Conservation (phyloP, 768 basidiomycete species). For the Coprinellus micaceus region DNA sequence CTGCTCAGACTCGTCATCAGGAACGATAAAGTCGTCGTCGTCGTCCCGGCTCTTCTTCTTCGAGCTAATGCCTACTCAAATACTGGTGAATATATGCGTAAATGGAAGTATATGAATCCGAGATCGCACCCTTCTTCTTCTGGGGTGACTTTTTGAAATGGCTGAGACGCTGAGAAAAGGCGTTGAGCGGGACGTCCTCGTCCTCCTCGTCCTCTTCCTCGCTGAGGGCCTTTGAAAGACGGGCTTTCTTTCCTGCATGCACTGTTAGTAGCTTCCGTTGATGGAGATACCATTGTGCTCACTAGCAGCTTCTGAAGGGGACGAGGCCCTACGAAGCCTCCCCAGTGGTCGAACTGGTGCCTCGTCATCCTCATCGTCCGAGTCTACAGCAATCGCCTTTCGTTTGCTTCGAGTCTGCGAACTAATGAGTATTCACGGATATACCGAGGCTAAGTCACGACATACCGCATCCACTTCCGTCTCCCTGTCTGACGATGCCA, state of each 20-base stretch:
- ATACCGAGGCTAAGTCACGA: not conserved
- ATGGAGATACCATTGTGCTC: slow-evolving; percentile 6
- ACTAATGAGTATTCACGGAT: slow-evolving; percentile 5
- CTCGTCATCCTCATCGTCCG: slow-evolving; percentile 58
- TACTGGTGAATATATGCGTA: not conserved
- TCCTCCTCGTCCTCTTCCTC: slow-evolving; percentile 58
- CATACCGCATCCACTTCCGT: slow-evolving; percentile 22
- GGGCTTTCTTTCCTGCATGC: slow-evolving; percentile 50
- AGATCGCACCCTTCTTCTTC: slow-evolving; percentile 43
- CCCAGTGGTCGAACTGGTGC: slow-evolving; percentile 14
- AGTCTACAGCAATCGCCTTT: slow-evolving; percentile 65
- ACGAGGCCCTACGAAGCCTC: slow-evolving; percentile 30
- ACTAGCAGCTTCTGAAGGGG: slow-evolving; percentile 35
- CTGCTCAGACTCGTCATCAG: slow-evolving; percentile 55
- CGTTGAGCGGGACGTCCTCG: slow-evolving; percentile 39
- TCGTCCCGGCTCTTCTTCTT: slow-evolving; percentile 46
- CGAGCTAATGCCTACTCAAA: not conserved
- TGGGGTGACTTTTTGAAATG: slow-evolving; percentile 62
- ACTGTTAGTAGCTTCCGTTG: not conserved
- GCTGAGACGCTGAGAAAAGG: slow-evolving; percentile 58
- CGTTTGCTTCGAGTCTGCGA: slow-evolving; percentile 51
- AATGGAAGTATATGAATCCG: not conserved
- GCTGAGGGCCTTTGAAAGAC: slow-evolving; percentile 43
- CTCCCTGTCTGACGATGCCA: slow-evolving; percentile 53
- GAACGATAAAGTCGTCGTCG: slow-evolving; percentile 73